Base-by-base conservation (phyloP, 345 rosid genomes). In the Clarkia xantiana region DNA sequence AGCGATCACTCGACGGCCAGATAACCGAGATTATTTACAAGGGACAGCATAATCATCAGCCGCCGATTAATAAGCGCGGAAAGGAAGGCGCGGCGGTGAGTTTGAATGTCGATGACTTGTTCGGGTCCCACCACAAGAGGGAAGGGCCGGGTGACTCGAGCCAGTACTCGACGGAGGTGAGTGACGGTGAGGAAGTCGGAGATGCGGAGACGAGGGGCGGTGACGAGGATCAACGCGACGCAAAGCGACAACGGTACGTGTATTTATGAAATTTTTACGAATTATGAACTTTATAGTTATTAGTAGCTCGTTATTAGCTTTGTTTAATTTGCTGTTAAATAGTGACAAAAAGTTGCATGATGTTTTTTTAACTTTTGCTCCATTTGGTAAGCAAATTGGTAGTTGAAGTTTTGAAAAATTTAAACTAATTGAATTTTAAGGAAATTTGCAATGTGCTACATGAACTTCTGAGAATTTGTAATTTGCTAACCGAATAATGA, bases 1-100 rank as follows among this genome's bases (percentile, higher is more conserved):
- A 86, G 63, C 64, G 82, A 15, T 78, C 86, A 11, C 59, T 68
- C 11, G 93, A 75, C 47, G 95, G 93, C 55, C 89, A 86, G 58
- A 83, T 82, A 14, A 78, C 86, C 4, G 89, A 80, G 63, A 86
- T 86, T 51, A 78, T 78, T 20, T 86, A 86, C 74, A 82, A 83
- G 56, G 90, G 90, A 42, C 85, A 83, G 56, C 96, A 86, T 51
- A 70, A 58, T 51, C 94, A 80, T 64, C 68, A 63, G 20, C 82
- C 76, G 34, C 95, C 86, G 15, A 76, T 59, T 47, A 72, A 66
- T 60, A 86, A 74, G 67, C 84, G 84, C 3, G 63, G 62, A 3
- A 75, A 81, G 59, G 78, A 72, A 44, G 11, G 47, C 29, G 25
- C 64, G 4, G 62, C 58, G 3, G 62, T 58, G 49, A 39, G 55